Evolutionary conservation across 805 yeast species (phyloP).

Genomic region (Metschnikowia arizonensis): DNA sequence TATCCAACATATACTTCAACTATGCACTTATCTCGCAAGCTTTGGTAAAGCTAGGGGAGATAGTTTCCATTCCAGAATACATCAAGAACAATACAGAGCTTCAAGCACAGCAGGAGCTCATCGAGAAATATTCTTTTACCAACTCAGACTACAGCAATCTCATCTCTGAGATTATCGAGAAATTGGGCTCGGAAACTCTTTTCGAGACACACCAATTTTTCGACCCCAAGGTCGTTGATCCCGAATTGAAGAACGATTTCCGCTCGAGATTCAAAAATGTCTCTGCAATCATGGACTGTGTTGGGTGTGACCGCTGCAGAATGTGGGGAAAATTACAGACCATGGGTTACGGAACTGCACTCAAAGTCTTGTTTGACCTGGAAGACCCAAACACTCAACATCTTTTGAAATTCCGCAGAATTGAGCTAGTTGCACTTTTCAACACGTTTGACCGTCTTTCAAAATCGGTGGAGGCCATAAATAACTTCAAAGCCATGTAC

Average conservation of each 20-base stretch:
- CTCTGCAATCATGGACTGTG: slow-evolving; percentile 94
- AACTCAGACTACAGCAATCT: slow-evolving; percentile 12
- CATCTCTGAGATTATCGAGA: slow-evolving; percentile 10
- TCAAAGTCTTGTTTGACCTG: slow-evolving; percentile 82
- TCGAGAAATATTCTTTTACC: slow-evolving; percentile 38
- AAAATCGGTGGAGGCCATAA: slow-evolving; percentile 72
- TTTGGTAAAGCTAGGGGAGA: slow-evolving; percentile 51
- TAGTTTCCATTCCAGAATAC: slow-evolving; percentile 27
- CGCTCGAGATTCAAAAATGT: slow-evolving; percentile 83
- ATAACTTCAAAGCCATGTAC: slow-evolving; percentile 61
- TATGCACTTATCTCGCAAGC: slow-evolving; percentile 85
- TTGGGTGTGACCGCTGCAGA: slow-evolving; percentile 96
- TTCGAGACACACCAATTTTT: slow-evolving; percentile 47
- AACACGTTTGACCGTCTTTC: slow-evolving; percentile 92
- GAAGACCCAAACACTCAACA: slow-evolving; percentile 48
- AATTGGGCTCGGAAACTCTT: slow-evolving; percentile 29
- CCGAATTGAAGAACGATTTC: slow-evolving; percentile 75
- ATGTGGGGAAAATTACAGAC: slow-evolving; percentile 98
- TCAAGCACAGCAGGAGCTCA: slow-evolving; percentile 25
- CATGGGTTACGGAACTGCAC: slow-evolving; percentile 95
- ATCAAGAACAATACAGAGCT: slow-evolving; percentile 24
- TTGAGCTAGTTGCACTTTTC: slow-evolving; percentile 84
- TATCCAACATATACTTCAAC: slow-evolving; percentile 86
- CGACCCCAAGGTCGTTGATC: slow-evolving; percentile 42
- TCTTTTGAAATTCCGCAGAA: slow-evolving; percentile 60